Base-by-base conservation (phyloP, 305 asterid species). In the Fraxinus albicans region DNA sequence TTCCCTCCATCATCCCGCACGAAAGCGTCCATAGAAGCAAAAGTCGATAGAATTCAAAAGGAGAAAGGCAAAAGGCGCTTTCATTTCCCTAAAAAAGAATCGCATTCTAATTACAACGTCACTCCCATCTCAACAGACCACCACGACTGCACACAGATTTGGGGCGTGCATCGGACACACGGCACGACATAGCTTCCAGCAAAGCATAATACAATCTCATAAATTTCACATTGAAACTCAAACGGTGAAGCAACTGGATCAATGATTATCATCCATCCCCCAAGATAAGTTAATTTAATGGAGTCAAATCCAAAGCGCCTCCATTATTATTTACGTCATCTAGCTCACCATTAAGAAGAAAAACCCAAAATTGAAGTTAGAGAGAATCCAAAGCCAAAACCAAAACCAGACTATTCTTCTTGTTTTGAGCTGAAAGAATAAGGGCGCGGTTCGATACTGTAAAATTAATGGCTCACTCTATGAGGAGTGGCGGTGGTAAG, bases 401-500 rank as follows among this genome's bases (percentile, higher is more conserved):
- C 78, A 38, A 21, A 35, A 53, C 42, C 25, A 42, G 40, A 44
- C 17, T 55, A 12, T 74, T 35, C 10, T 31, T 53, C 35, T 72
- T 74, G 73, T 82, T 82, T 79, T 73, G 80, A 84, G 85, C 78
- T 29, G 74, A 29, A 69, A 60, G 12, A 21, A 60, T 81, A 42
- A 44, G 81, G 67, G 17, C 12, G 83, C 77, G 86, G 34, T 69
- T 81, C 44, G 42, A 2, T 63, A 70, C 73, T 35, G 76, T 21
- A 10, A 19, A 10, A 23, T 76, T 70, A 33, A 93, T 92, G 98
- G 96, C 93, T 77, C 94, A 89, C 78, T 82, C 93, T 84, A 76
- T 78, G 89, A 88, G 89, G 80, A 81, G 90, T 50, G 88, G 87
- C 15, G 79, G 81, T 42, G 88, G 82, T 77, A 89, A 91, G 86